Percentiles rank a stretch among this genome's conserved stretches.
These are phyloP conservation scores for Globisporangium irregulare DNA, from an alignment of 352 stramenopile genomes.

Conservation along the genomic window DNA sequence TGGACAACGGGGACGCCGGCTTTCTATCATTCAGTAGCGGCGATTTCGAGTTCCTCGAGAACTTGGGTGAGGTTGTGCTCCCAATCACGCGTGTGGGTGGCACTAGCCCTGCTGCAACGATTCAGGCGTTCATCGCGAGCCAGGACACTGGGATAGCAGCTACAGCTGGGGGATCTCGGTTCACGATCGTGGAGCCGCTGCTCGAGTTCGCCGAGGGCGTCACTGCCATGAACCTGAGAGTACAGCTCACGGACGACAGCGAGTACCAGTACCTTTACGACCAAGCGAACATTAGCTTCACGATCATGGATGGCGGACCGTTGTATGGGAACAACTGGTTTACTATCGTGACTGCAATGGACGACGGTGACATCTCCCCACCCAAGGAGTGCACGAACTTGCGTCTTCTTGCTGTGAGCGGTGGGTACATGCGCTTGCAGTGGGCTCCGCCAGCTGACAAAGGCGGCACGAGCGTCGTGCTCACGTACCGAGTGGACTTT, in stretches of 20 bases:
- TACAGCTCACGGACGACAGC: constrained; percentile 38
- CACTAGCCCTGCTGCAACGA: constrained; percentile 22
- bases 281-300: constrained; percentile 37
- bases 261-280: constrained; percentile 42
- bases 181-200: constrained; percentile 27
- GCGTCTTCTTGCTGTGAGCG: constrained; percentile 23
- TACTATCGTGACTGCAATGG: constrained; percentile 36
- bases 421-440: constrained; percentile 36
- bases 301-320: constrained; percentile 33
- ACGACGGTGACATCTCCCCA: constrained; percentile 53
- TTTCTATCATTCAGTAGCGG: constrained; percentile 37
- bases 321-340: constrained; percentile 18
- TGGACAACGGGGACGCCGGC: constrained; percentile 55
- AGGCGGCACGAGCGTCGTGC: constrained; percentile 24
- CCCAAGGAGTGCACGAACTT: constrained; percentile 41
- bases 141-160: constrained; percentile 18
- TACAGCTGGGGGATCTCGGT: constrained; percentile 13
- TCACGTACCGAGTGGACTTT: constrained; percentile 35
- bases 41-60: constrained; percentile 29
- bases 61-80: constrained; percentile 22
- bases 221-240: constrained; percentile 16
- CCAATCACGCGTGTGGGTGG: constrained; percentile 30
- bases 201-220: constrained; percentile 35
- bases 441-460: constrained; percentile 43
- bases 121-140: constrained; percentile 23